These are phyloP conservation scores for Simplicillium aogashimaense DNA, from an alignment of 2,329 filamentous ascomycete genomes.

Conservation along the genomic window DNA sequence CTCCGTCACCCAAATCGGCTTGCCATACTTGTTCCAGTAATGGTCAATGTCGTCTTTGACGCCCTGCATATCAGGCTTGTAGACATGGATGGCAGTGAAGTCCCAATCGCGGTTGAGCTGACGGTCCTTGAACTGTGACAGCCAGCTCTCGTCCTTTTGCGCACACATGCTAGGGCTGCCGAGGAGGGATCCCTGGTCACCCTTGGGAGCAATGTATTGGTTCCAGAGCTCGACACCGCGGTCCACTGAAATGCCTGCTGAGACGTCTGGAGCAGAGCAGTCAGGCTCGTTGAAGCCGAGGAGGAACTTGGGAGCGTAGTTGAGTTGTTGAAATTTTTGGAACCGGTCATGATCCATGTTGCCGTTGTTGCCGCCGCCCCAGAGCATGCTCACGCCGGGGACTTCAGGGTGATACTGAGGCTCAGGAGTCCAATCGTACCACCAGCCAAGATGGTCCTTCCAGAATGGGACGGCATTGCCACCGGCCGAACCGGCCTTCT, in stretches of 20 bases:
- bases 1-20: constrained; percentile 10
- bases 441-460: constrained; percentile 10
- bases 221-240: constrained; percentile 36
- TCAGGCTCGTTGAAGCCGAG: constrained; percentile 10
- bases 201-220: constrained; percentile 56
- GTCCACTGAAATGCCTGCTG: constrained; percentile 7
- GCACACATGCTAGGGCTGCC: constrained; percentile 49
- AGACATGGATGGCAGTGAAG: constrained; percentile 9
- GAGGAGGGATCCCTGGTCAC: constrained; percentile 49
- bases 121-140: constrained; percentile 6
- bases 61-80: constrained; percentile 8
- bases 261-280: constrained; percentile 6
- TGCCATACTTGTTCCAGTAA: constrained; percentile 10
- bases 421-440: constrained; percentile 8
- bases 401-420: constrained; percentile 5
- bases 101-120: constrained; percentile 6
- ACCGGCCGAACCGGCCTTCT: constrained; percentile 9
- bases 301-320: constrained; percentile 6
- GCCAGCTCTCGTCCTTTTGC: constrained; percentile 19
- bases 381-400: constrained; percentile 9
- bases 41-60: constrained; percentile 9
- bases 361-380: constrained; percentile 9
- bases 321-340: constrained; percentile 6
- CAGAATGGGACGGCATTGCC: constrained; percentile 5
- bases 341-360: constrained; percentile 5